Evolutionary conservation across 2,329 filamentous ascomycete species (phyloP).

Genomic region (Teratosphaeria viscida): DNA sequence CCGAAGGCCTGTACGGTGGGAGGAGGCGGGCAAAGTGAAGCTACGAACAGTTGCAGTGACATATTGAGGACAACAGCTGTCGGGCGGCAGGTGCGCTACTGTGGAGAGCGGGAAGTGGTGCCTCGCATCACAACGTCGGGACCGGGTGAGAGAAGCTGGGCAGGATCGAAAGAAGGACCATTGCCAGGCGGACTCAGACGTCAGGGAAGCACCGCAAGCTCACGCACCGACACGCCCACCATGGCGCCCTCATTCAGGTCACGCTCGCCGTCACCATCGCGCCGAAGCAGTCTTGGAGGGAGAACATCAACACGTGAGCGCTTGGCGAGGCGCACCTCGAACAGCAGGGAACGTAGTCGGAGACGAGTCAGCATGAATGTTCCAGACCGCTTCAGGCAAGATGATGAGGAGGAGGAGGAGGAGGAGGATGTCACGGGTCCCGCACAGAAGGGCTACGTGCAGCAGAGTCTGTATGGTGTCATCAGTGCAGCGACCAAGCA

Average conservation of each 20-base stretch:
- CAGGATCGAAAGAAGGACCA: neutral
- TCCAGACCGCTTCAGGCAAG: conserved; percentile 15
- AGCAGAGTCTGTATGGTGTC: conserved; percentile 88
- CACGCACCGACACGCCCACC: neutral
- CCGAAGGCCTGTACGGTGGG: neutral
- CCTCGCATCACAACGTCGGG: neutral
- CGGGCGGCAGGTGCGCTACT: neutral
- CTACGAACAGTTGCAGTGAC: neutral
- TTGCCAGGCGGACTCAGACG: neutral
- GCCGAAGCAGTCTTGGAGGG: neutral
- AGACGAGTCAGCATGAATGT: conserved; percentile 9
- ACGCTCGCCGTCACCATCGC: neutral
- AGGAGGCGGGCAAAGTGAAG: neutral
- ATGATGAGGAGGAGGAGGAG: conserved; percentile 17
- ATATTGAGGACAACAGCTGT: neutral
- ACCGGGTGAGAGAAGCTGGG: neutral
- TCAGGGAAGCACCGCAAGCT: neutral
- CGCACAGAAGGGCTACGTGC: conserved; percentile 57
- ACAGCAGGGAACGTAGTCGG: neutral
- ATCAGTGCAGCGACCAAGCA: conserved; percentile 66
- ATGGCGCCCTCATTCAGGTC: neutral
- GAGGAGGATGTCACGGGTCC: conserved; percentile 49
- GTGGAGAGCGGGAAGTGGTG: neutral
- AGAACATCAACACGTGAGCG: neutral
- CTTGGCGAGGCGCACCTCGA: neutral